Conservation (phyloP, 257 asterid genomes). For the Nicotiana paniculata region DNA sequence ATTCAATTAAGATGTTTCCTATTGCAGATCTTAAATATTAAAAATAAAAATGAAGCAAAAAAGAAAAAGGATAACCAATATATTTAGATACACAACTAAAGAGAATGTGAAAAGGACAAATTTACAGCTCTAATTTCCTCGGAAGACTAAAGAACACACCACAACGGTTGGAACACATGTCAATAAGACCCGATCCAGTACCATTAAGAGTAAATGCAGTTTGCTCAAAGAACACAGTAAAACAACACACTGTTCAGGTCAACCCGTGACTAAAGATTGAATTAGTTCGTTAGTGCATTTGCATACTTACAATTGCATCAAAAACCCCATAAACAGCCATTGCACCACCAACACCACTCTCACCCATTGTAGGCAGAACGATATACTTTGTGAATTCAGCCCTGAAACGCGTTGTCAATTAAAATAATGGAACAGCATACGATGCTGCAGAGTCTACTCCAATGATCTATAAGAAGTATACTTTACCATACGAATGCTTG, state of each 20-base stretch:
- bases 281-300: background rate
- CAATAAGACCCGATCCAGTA: background rate
- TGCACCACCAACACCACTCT: slow-evolving; percentile 91
- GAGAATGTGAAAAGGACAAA: background rate
- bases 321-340: slow-evolving; percentile 90
- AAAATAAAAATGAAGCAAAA: background rate
- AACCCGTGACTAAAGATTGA: background rate
- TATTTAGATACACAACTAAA: background rate
- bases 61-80: background rate
- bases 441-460: background rate
- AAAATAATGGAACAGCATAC: background rate
- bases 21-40: background rate
- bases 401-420: slow-evolving; percentile 31
- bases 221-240: background rate
- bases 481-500: slow-evolving; percentile 92
- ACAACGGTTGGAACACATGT: background rate
- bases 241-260: background rate
- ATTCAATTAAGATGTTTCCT: background rate
- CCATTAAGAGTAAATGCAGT: background rate
- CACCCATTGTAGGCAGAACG: slow-evolving; percentile 82
- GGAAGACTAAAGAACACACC: background rate
- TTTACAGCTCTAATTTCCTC: background rate
- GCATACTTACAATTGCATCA: slow-evolving; percentile 77
- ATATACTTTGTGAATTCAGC: slow-evolving; percentile 88
- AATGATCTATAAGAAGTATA: background rate